Evolutionary conservation across 1,139 yeast species (phyloP).

Genomic region (Magnusiomyces clavatus): DNA sequence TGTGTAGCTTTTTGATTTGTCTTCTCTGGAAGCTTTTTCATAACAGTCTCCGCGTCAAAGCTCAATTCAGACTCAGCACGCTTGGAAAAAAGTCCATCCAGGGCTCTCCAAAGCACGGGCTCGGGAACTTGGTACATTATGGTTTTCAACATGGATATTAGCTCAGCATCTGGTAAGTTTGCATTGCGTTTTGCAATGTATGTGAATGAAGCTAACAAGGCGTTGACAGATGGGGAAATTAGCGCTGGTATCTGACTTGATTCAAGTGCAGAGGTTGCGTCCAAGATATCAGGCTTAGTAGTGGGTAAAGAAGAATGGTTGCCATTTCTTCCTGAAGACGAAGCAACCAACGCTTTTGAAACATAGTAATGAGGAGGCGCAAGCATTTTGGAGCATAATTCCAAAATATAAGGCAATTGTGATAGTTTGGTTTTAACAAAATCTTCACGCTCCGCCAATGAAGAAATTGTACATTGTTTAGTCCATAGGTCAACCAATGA

Average conservation of each 20-base stretch:
- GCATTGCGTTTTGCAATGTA: neutral
- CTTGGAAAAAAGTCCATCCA: constrained; percentile 18
- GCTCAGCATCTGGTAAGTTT: neutral
- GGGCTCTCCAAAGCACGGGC: constrained; percentile 18
- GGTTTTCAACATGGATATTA: constrained; percentile 12
- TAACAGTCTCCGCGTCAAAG: constrained; percentile 11
- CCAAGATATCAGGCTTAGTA: constrained; percentile 5
- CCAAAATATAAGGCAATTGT: constrained; percentile 14
- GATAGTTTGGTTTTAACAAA: constrained; percentile 15
- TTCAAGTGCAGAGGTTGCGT: constrained; percentile 15
- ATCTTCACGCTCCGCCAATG: constrained; percentile 13
- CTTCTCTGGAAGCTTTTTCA: neutral
- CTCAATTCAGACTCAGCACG: constrained; percentile 12
- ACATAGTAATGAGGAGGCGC: constrained; percentile 19
- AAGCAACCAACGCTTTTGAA: constrained; percentile 11
- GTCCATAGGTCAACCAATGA: constrained; percentile 17
- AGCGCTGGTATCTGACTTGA: constrained; percentile 19
- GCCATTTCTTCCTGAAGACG: neutral
- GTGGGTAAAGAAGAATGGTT: neutral
- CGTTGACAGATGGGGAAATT: constrained; percentile 18
- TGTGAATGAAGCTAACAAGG: constrained; percentile 14
- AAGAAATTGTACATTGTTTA: constrained; percentile 15
- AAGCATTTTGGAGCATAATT: constrained; percentile 18
- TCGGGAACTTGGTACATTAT: constrained; percentile 20
- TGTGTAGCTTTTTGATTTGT: neutral